Conservation (phyloP, 768 basidiomycete genomes). For the Rubroboletus satanas region DNA sequence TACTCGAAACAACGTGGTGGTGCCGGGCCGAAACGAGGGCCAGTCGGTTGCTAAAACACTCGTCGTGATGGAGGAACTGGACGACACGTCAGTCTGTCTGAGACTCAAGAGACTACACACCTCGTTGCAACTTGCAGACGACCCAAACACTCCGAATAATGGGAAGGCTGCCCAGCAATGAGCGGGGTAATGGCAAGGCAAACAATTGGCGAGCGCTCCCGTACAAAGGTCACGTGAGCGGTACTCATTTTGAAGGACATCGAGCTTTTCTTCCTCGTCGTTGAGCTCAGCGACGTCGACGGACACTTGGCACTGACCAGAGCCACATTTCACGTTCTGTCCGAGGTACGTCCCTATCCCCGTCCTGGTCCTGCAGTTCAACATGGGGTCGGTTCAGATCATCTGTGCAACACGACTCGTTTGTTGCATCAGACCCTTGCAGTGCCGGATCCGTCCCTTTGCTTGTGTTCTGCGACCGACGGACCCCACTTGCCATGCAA, state of each 20-base stretch:
- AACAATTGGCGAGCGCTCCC: background rate
- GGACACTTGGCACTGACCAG: background rate
- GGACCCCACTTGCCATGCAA: constrained; percentile 7
- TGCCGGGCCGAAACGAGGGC: background rate
- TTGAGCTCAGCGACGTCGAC: constrained; percentile 5
- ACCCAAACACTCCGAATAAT: background rate
- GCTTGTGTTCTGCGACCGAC: background rate
- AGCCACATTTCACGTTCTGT: background rate
- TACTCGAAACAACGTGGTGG: too few species aligned
- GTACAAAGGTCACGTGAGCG: constrained; percentile 18
- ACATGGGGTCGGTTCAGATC: background rate
- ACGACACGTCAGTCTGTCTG: background rate
- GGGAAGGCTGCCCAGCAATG: background rate
- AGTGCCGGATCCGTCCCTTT: constrained; percentile 7
- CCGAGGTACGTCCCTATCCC: constrained; percentile 11
- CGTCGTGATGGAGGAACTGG: constrained; percentile 11
- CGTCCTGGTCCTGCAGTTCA: background rate
- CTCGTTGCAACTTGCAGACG: background rate
- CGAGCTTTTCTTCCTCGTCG: constrained; percentile 7
- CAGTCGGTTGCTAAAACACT: constrained; percentile 15
- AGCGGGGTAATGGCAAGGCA: background rate
- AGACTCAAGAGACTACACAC: background rate
- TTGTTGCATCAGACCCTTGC: constrained; percentile 3
- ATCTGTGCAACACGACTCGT: constrained; percentile 1
- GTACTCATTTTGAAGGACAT: constrained; percentile 10